Evolutionary conservation across 495 filamentous ascomycete genomes (phyloP).

Genomic region (Trypethelium eluteriae): DNA sequence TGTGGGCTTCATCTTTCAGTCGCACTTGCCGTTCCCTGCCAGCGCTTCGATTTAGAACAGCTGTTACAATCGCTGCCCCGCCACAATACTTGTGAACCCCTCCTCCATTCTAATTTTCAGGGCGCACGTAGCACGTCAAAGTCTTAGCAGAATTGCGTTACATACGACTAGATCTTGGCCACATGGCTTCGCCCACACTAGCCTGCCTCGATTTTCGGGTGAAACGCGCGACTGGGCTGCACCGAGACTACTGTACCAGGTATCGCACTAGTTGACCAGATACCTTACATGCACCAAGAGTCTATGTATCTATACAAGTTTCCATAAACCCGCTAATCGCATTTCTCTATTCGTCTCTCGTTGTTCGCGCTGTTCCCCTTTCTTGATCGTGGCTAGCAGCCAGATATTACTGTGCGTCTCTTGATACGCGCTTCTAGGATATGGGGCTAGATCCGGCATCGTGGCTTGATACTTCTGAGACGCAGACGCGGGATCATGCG

Average conservation of each 20-base stretch:
- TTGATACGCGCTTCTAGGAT: background rate
- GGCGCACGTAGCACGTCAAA: background rate
- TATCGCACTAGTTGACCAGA: background rate
- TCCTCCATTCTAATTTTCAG: background rate
- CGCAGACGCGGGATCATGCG: slow-evolving; percentile 5
- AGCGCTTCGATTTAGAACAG: no score
- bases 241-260: background rate
- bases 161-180: background rate
- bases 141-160: background rate
- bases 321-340: background rate
- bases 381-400: background rate
- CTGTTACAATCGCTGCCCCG: no score
- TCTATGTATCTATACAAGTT: background rate
- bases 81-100: background rate
- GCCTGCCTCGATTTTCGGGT: background rate
- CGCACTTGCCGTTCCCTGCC: no score
- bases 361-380: background rate
- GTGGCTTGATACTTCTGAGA: background rate
- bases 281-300: no score
- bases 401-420: background rate
- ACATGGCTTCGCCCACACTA: background rate
- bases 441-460: background rate
- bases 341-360: background rate
- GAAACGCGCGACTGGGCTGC: slow-evolving; percentile 2
- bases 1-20: background rate